phyloP scores from a whole-genome alignment of 2,329 filamentous ascomycete genomes.

The Neonectria sp. region DNA sequence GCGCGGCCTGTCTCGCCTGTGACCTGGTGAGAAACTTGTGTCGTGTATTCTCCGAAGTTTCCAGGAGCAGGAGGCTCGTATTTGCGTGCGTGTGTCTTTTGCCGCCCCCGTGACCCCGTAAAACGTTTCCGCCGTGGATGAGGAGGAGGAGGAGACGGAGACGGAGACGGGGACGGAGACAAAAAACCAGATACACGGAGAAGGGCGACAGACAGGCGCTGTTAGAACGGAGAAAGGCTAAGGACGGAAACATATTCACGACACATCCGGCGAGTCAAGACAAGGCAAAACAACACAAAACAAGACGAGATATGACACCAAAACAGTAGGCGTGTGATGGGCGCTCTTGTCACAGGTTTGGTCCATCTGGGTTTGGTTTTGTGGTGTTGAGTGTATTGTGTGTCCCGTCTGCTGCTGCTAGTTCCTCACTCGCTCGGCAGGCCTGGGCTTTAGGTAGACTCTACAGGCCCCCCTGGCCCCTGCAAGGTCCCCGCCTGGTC shows the following conservation, averaged over 20 bases:
- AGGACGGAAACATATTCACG: constrained; percentile 5
- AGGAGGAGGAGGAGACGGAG: not conserved
- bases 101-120: not conserved
- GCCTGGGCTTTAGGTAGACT: constrained; percentile 26
- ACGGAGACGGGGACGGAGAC: not conserved
- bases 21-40: constrained; percentile 26
- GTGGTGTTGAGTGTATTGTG: constrained; percentile 10
- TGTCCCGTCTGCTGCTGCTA: no score
- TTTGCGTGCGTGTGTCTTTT: not conserved
- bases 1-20: constrained; percentile 13
- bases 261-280: constrained; percentile 18
- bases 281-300: constrained; percentile 10
- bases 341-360: constrained; percentile 29
- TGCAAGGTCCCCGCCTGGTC: constrained; percentile 25
- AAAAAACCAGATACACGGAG: not conserved
- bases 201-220: not conserved
- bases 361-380: constrained; percentile 22
- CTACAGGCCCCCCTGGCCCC: constrained; percentile 9
- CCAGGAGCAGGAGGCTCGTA: constrained; percentile 9
- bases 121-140: not conserved
- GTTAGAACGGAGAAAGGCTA: not conserved
- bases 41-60: constrained; percentile 10
- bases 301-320: constrained; percentile 12
- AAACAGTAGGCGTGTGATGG: constrained; percentile 31
- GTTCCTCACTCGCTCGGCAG: constrained; percentile 7